phyloP scores from a whole-genome alignment of 768 basidiomycete genomes.

The Dictyophora rubrovolvata region DNA sequence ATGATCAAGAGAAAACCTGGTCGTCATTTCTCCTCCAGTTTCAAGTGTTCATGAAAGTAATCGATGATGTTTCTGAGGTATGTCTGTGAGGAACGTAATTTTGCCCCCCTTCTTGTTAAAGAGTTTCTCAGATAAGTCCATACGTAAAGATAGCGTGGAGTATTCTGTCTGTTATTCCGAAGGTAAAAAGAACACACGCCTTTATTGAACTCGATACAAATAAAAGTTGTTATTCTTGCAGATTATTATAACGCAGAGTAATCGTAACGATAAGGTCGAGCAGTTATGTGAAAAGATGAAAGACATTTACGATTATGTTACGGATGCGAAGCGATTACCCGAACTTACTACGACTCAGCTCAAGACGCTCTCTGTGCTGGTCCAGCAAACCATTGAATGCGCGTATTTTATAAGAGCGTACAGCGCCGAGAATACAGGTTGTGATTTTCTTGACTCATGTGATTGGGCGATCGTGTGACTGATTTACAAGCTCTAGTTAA shows the following conservation, averaged over 20 bases:
- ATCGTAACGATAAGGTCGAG: not conserved
- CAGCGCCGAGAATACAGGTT: no score
- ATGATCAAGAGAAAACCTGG: no score
- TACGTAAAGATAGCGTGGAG: not conserved
- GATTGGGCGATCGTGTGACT: no score
- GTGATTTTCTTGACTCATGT: no score
- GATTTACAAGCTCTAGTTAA: no score
- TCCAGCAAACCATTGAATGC: slow-evolving; percentile 21
- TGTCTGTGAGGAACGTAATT: no score
- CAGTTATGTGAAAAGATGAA: not conserved
- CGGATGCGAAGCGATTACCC: not conserved
- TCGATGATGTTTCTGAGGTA: no score
- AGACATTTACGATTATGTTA: not conserved
- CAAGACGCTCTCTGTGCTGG: slow-evolving; percentile 2
- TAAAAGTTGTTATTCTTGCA: not conserved
- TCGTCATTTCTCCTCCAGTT: no score
- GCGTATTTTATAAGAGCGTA: no score
- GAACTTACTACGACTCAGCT: no score
- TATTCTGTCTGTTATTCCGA: not conserved
- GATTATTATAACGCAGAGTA: not conserved
- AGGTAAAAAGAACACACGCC: not conserved
- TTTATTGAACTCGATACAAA: not conserved
- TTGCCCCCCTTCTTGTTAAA: no score
- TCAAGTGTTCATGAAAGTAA: no score
- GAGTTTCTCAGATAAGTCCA: not conserved